Conservation (phyloP, 2,329 filamentous ascomycete species). For the Emmonsiellopsis sp. region DNA sequence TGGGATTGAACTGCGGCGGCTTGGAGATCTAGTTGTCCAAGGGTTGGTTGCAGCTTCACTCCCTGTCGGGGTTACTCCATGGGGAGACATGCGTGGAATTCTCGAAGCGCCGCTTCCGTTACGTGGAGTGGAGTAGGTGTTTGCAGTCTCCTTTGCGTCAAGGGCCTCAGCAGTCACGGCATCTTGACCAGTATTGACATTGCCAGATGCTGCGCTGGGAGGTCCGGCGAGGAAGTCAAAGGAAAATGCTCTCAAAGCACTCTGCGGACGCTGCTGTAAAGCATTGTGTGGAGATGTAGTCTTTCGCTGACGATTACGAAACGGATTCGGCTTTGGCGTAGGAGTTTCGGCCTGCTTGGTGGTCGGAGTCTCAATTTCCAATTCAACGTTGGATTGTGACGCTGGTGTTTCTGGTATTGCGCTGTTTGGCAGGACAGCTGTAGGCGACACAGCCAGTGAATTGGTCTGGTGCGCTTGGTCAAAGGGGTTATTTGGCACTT, state of each 20-base stretch:
- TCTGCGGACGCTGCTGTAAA: background rate
- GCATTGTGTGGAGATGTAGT: background rate
- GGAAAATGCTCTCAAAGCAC: background rate
- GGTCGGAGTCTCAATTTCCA: background rate
- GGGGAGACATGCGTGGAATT: constrained; percentile 12
- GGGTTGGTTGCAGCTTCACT: background rate
- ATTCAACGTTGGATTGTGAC: background rate
- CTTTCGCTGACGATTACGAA: constrained; percentile 1
- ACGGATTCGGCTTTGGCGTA: constrained; percentile 7
- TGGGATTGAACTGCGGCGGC: constrained; percentile 11
- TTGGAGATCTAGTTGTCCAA: constrained; percentile 2
- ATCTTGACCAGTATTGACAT: background rate
- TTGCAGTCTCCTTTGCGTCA: background rate
- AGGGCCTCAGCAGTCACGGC: background rate
- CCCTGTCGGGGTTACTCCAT: background rate
- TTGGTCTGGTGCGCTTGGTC: background rate
- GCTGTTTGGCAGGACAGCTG: background rate
- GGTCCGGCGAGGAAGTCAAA: background rate
- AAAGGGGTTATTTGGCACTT: background rate
- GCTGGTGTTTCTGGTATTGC: background rate
- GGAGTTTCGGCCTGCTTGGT: background rate
- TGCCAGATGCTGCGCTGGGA: background rate
- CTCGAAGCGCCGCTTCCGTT: constrained; percentile 3
- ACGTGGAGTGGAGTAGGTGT: background rate
- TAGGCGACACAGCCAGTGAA: background rate